phyloP scores from a whole-genome alignment of 805 yeast species.

The Metschnikowia colocasiae region DNA sequence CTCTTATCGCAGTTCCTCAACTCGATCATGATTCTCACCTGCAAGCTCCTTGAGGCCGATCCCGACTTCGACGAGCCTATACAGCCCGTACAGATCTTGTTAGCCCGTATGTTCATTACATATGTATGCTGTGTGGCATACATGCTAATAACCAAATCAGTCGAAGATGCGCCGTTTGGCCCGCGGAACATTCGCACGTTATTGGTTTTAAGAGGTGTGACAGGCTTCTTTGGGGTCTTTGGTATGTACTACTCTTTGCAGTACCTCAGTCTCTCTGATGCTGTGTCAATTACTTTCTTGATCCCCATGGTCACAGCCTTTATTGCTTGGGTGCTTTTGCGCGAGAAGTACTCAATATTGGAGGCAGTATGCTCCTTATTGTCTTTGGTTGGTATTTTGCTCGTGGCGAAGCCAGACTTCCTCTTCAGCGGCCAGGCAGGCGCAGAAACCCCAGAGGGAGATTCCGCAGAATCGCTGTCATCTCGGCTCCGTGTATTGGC shows the following conservation, averaged over 20 bases:
- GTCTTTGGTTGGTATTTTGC: constrained; percentile 70
- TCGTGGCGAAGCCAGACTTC: constrained; percentile 79
- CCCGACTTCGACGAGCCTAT: constrained; percentile 55
- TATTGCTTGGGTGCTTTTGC: constrained; percentile 62
- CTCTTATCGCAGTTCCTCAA: constrained; percentile 68
- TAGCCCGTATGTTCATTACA: constrained; percentile 75
- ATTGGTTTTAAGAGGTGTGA: constrained; percentile 58
- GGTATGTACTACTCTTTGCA: constrained; percentile 71
- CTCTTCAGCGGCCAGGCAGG: constrained; percentile 49
- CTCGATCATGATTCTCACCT: constrained; percentile 69
- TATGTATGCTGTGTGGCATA: constrained; percentile 53
- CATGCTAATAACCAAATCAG: constrained; percentile 46
- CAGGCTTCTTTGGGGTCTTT: constrained; percentile 75
- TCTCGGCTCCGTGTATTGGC: constrained; percentile 60
- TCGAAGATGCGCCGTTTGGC: constrained; percentile 67
- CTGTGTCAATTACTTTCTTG: constrained; percentile 74
- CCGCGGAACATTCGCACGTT: constrained; percentile 53
- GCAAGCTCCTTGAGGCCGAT: constrained; percentile 71
- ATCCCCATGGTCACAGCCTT: constrained; percentile 75
- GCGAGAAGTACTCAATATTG: constrained; percentile 59
- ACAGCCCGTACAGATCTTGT: constrained; percentile 74
- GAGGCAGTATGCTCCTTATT: constrained; percentile 68
- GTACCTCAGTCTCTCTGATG: constrained; percentile 75
- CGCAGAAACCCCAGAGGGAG: constrained; percentile 28
- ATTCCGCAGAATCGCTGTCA: constrained; percentile 47